Evolutionary conservation across 495 filamentous ascomycete species (phyloP).

Genomic region (Tuber magnatum): DNA sequence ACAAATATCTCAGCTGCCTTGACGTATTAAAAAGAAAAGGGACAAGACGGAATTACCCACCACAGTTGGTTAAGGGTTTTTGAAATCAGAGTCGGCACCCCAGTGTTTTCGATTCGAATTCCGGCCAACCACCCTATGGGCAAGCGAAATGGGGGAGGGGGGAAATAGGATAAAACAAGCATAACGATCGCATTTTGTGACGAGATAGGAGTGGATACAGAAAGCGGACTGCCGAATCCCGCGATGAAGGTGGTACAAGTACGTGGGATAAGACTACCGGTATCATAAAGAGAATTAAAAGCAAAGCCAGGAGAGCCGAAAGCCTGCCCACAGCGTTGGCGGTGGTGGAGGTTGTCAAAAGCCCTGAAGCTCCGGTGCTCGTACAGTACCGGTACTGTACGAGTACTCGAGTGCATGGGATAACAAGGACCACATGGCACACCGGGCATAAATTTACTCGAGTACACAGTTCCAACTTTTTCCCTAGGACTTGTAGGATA

Average conservation of each 20-base stretch:
- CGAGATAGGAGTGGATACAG: neutral
- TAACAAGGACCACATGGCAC: neutral
- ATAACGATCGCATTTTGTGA: slow-evolving; percentile 1
- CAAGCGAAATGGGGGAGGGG: neutral
- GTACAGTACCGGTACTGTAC: too few species aligned
- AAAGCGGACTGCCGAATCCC: neutral
- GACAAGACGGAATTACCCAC: neutral
- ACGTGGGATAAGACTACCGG: too few species aligned
- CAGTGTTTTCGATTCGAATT: neutral
- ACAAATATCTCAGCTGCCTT: neutral
- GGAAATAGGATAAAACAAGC: neutral
- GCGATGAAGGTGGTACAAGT: neutral
- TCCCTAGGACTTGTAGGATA: neutral
- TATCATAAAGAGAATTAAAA: neutral
- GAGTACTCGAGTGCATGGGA: neutral
- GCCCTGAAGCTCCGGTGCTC: neutral
- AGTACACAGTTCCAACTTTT: neutral
- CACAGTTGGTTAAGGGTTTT: neutral
- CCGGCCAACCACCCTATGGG: neutral
- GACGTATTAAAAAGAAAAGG: neutral
- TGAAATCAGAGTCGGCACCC: neutral
- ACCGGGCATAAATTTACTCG: neutral
- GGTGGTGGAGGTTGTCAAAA: neutral
- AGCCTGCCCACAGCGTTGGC: neutral
- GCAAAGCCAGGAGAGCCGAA: neutral